These are phyloP conservation scores for Poa annua DNA, from an alignment of 176 grass and related monocot species.

Conservation along the genomic window DNA sequence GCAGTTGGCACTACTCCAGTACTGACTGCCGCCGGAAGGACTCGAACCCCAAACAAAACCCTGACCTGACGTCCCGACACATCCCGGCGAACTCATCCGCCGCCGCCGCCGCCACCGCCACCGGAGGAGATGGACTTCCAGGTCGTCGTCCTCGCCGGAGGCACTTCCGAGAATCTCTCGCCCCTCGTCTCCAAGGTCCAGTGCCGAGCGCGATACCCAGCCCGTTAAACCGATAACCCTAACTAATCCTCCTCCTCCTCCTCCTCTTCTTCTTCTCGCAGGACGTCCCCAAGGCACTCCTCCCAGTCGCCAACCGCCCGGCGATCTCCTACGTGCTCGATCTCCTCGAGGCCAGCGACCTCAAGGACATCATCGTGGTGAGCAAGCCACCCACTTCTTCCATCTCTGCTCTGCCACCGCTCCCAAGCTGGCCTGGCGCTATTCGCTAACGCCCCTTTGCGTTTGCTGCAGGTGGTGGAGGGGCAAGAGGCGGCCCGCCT, in stretches of 20 bases:
- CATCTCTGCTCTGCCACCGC: not conserved
- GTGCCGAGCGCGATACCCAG: not conserved
- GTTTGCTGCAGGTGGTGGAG: slow-evolving; percentile 77
- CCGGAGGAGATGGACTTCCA: slow-evolving; percentile 80
- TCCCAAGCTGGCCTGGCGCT: not conserved
- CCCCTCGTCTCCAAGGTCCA: slow-evolving; percentile 83
- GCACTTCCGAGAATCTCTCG: slow-evolving; percentile 73
- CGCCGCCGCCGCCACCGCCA: not conserved
- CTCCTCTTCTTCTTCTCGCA: slow-evolving; percentile 33
- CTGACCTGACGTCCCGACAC: slow-evolving; percentile 17
- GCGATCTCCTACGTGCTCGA: slow-evolving; percentile 87
- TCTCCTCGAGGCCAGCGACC: slow-evolving; percentile 84
- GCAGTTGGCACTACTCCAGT: too few relatives aligned
- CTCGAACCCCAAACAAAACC: slow-evolving; percentile 34
- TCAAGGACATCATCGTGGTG: slow-evolving; percentile 93
- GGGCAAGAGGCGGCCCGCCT: slow-evolving; percentile 67
- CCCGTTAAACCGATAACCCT: not conserved
- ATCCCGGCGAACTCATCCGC: slow-evolving; percentile 14
- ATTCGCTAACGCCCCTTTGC: slow-evolving; percentile 32
- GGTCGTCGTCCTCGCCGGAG: slow-evolving; percentile 95
- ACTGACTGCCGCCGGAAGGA: slow-evolving; percentile 4
- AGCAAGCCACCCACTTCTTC: slow-evolving; percentile 27
- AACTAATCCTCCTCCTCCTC: not conserved
- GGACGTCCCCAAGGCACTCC: slow-evolving; percentile 89
- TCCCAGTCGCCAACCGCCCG: slow-evolving; percentile 91